Conservation (phyloP, 768 basidiomycete species). For the Pleurotus tuber-regium region DNA sequence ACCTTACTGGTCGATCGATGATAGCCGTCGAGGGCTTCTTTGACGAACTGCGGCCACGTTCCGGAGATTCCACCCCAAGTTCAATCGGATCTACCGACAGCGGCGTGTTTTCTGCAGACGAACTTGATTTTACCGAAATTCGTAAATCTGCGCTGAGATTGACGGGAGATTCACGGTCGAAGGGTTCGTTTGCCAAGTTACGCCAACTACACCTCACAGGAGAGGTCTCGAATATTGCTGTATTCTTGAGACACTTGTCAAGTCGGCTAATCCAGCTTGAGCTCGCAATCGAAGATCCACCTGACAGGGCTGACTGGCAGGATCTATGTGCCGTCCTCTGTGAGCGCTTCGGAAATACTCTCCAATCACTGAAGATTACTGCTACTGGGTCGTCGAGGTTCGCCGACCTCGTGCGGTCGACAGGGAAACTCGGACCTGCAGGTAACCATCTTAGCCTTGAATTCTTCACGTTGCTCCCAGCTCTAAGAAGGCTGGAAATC, state of each 20-base stretch:
- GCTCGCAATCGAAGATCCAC: conserved; percentile 77
- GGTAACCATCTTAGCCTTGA: conserved; percentile 61
- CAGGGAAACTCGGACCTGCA: conserved; percentile 61
- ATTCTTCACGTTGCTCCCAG: conserved; percentile 49
- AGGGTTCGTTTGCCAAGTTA: conserved; percentile 56
- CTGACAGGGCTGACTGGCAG: conserved; percentile 72
- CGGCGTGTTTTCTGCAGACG: conserved; percentile 76
- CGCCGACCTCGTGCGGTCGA: conserved; percentile 76
- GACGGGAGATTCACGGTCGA: conserved; percentile 56
- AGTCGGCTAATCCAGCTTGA: conserved; percentile 68
- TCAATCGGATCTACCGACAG: conserved; percentile 70
- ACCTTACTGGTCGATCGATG: conserved; percentile 64
- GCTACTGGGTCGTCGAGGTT: conserved; percentile 76
- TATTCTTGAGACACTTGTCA: conserved; percentile 69
- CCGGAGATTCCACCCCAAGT: conserved; percentile 69
- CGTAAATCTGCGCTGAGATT: conserved; percentile 67
- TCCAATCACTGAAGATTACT: conserved; percentile 59
- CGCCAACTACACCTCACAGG: conserved; percentile 67
- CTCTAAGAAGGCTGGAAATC: conserved; percentile 62
- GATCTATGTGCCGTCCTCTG: conserved; percentile 63
- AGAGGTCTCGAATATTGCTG: conserved; percentile 64
- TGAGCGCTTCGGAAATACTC: conserved; percentile 56
- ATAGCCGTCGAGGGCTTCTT: conserved; percentile 82
- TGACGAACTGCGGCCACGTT: conserved; percentile 59
- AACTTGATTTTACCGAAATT: conserved; percentile 73